Percentiles rank a stretch among this genome's conserved stretches.
Conservation (phyloP, 2,329 filamentous ascomycete genomes). For the Chaetomiaceae sp. region DNA sequence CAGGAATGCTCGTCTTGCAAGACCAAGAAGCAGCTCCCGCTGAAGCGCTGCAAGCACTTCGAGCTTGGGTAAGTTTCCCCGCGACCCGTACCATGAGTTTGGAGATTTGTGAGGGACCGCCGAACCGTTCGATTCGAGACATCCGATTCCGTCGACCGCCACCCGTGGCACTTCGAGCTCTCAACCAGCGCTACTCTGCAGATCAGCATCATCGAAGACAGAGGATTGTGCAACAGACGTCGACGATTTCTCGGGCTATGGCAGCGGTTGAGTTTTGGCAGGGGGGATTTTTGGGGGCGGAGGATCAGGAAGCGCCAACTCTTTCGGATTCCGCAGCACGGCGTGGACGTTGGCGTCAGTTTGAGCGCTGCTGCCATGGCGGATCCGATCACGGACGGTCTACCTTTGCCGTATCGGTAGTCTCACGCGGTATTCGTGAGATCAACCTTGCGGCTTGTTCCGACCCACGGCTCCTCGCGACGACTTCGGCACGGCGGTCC, state of each 20-base stretch:
- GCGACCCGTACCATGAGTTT: neutral
- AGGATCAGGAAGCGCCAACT: too few relatives aligned
- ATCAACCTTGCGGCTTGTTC: too few relatives aligned
- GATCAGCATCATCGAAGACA: neutral
- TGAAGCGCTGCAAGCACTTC: conserved; percentile 99
- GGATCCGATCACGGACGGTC: too few relatives aligned
- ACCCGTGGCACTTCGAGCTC: neutral
- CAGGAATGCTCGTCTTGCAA: conserved; percentile 92
- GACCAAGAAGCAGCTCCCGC: conserved; percentile 92
- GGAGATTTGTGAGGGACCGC: conserved; percentile 18
- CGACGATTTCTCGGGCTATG: neutral
- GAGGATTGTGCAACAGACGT: too few relatives aligned
- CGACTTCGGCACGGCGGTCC: conserved; percentile 11
- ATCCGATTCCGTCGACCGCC: neutral
- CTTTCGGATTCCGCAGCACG: too few relatives aligned
- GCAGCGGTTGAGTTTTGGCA: neutral
- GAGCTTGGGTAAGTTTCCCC: conserved; percentile 79
- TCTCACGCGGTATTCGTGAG: too few relatives aligned
- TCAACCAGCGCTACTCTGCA: neutral
- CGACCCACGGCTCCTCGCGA: too few relatives aligned
- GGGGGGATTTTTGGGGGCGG: neutral
- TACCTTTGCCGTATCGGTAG: too few relatives aligned
- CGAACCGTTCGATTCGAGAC: neutral
- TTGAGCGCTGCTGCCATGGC: too few relatives aligned
- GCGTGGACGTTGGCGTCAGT: too few relatives aligned